Base-by-base conservation (phyloP, 2,329 filamentous ascomycete species). In the Fusarium sp. region DNA sequence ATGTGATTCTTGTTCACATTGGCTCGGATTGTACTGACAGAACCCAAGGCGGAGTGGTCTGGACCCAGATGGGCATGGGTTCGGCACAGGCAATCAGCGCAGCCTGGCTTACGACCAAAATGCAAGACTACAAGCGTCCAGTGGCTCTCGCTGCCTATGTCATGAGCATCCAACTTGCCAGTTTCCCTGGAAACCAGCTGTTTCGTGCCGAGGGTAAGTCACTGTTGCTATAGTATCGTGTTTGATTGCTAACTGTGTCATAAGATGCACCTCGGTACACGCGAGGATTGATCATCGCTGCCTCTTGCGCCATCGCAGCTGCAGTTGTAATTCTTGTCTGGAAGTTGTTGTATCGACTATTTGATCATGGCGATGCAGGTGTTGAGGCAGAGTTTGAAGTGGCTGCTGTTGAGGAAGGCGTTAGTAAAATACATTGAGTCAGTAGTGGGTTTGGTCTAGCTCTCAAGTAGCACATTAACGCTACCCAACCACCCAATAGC, bases 31-130 rank as follows among this genome's bases (percentile, higher is more conserved):
- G 1, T 13, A 15, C 6, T 48, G 11, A 48, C 7, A 13, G 7
- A 0, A 8, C 72, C 73, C 57, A 15, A 75, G 75, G 75, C 0
- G 76, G 76, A 4, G 74, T 78, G 0, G 72, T 78, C 0, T 77
- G 76, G 76, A 77, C 74, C 0, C 76, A 78, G 9, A 77, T 77
- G 76, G 74, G 76, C 6, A 78, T 78, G 76, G 76, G 76, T 9
- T 76, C 60, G 10, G 76, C 66, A 0, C 76, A 78, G 28, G 76
- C 76, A 15, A 78, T 78, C 51, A 77, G 70, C 11, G 76, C 75
- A 9, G 76, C 76, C 4, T 78, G 76, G 76, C 72, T 78, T 23
- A 70, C 76, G 0, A 30, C 75, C 0, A 77, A 78, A 30, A 76
- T 78, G 73, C 60, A 73, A 18, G 76, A 77, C 7, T 65, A 76